Conservation (phyloP, 2,329 filamentous ascomycete genomes). For the Pestalotiopsis sp. region DNA sequence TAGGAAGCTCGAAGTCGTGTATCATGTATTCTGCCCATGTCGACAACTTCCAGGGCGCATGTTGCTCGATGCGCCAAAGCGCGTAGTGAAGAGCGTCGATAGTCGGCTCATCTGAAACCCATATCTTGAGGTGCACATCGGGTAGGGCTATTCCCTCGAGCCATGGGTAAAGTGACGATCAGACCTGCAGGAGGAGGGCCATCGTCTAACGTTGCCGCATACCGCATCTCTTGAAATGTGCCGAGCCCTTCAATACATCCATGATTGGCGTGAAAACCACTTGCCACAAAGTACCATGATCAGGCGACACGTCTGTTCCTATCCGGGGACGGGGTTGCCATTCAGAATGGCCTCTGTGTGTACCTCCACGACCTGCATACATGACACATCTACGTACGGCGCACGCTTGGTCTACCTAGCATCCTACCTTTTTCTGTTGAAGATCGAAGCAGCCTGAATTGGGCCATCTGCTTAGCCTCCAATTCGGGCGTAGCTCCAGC, state of each 20-base stretch:
- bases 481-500: neutral
- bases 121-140: neutral
- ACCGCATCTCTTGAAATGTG: too few species aligned
- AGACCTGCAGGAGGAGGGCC: neutral
- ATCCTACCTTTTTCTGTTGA: neutral
- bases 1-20: neutral
- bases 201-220: neutral
- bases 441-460: constrained; percentile 1
- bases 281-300: too few species aligned
- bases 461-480: neutral
- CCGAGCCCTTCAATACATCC: too few species aligned
- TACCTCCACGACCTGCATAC: neutral
- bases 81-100: neutral
- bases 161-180: neutral
- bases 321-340: too few species aligned
- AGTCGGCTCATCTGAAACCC: neutral
- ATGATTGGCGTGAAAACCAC: too few species aligned
- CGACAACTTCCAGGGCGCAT: neutral
- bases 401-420: neutral
- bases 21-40: neutral
- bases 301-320: too few species aligned
- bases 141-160: neutral
- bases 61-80: too few species aligned
- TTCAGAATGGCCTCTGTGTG: too few species aligned
- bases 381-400: neutral